Evolutionary conservation across 192 early-diverging fungal genomes (phyloP).

Genomic region (Oehlia diaphana): DNA sequence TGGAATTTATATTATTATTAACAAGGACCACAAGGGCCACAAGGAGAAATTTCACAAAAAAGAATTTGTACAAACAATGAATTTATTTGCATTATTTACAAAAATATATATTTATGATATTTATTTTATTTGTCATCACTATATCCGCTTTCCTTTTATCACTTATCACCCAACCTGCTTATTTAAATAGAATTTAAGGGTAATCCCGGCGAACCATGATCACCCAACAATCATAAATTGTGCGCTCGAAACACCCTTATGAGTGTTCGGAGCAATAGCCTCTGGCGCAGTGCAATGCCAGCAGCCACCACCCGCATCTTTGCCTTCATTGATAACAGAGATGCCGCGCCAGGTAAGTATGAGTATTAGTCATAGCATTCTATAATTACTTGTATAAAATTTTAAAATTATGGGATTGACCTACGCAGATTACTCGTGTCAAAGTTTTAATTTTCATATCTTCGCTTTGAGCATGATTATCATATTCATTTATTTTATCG

Average conservation of each 20-base stretch:
- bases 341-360: constrained; percentile 24
- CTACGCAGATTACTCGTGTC: too few relatives aligned
- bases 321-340: constrained; percentile 14
- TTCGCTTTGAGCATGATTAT: too few relatives aligned
- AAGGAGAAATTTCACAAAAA: too few relatives aligned
- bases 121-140: neutral
- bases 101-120: neutral
- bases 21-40: too few relatives aligned
- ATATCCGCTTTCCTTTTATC: neutral
- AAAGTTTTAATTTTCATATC: too few relatives aligned
- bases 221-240: constrained; percentile 23
- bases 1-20: too few relatives aligned
- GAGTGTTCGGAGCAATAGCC: constrained; percentile 3
- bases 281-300: constrained; percentile 21
- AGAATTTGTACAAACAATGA: too few relatives aligned
- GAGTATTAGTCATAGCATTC: neutral
- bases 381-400: neutral
- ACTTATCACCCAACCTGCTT: neutral
- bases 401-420: constrained; percentile 6
- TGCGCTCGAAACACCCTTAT: constrained; percentile 10
- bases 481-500: too few relatives aligned
- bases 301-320: neutral
- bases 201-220: constrained; percentile 14
- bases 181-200: neutral
- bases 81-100: too few relatives aligned